Base-by-base conservation (phyloP, 805 yeast species). In the Ogataea nakhonphanomensis region DNA sequence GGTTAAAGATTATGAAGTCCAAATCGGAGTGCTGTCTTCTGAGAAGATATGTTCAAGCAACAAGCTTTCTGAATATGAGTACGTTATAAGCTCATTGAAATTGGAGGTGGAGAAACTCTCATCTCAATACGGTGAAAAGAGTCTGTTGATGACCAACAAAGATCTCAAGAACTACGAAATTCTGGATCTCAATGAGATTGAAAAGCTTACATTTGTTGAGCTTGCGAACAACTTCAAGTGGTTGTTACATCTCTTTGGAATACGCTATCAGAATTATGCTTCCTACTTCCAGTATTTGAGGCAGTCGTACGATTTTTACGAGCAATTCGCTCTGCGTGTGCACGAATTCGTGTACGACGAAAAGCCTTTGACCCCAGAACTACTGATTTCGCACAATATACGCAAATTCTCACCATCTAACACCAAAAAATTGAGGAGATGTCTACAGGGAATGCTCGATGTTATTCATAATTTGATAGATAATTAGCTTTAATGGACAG, bases 371-470 rank as follows among this genome's bases (percentile, higher is more conserved):
- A 34, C 41, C n/a, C 17, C 35, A 15, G 28, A 35, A 23, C 29
- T 47, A n/a, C 27, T 39, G 13, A 37, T 39, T 5, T 17, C 43
- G 28, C 33, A 39, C 35, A 47, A 47, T 25, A 17, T 47, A 28
- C 30, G 35, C 20, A 25, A 42, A 5, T 47, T 15, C 37, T 37
- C 25, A 24, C 30, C 30, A 3, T 35, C 29, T 8, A 41, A 44
- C 25, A 34, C 37, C 25, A 44, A 39, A 12, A 38, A 29, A 15
- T 33, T 47, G 23, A 43, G 38, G 27, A 24, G 14, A 3, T 47
- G 51, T 33, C 35, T 47, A n/a, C 51, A 47, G 21, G 46, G 44
- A 5, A 47, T 47, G 51, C 33, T 47, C 28, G 37, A 44, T 20
- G 35, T 35, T 3, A 38, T 29, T 21, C 38, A 39, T 12, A 29